These are phyloP conservation scores for Leccinum ochraceum DNA, from an alignment of 768 basidiomycete species.

Conservation along the genomic window DNA sequence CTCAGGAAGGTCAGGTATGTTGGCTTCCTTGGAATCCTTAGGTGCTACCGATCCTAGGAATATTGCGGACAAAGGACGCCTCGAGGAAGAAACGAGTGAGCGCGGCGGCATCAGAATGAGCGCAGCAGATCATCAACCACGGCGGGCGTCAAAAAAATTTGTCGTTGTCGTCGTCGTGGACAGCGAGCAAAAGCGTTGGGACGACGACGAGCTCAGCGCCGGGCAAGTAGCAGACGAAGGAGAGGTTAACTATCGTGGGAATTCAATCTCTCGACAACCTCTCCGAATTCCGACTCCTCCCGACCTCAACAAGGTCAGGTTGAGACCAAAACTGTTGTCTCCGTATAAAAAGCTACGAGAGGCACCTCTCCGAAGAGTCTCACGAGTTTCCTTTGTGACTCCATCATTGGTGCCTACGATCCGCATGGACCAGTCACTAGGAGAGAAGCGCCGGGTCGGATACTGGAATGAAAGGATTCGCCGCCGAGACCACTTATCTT, in stretches of 20 bases:
- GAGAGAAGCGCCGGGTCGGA: neutral
- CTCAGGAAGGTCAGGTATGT: slow-evolving; percentile 69
- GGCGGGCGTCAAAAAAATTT: slow-evolving; percentile 9
- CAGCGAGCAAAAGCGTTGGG: slow-evolving; percentile 26
- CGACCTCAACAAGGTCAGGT: slow-evolving; percentile 1
- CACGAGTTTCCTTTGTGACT: neutral
- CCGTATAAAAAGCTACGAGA: too few species aligned
- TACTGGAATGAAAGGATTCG: neutral
- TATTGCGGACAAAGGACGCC: slow-evolving; percentile 63
- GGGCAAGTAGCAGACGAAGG: slow-evolving; percentile 6
- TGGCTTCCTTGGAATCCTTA: slow-evolving; percentile 37
- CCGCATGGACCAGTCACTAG: neutral
- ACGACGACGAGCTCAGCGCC: slow-evolving; percentile 26
- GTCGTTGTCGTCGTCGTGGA: slow-evolving; percentile 25
- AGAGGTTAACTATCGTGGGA: slow-evolving; percentile 32
- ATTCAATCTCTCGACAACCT: slow-evolving; percentile 2
- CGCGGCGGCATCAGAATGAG: slow-evolving; percentile 51
- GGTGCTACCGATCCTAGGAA: slow-evolving; percentile 50
- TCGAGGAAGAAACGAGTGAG: slow-evolving; percentile 40
- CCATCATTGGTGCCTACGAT: neutral
- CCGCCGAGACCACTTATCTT: neutral
- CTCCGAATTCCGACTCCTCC: slow-evolving; percentile 27
- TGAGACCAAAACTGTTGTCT: too few species aligned
- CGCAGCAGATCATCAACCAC: slow-evolving; percentile 31
- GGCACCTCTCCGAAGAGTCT: neutral